A percentile compares a stretch with the other conserved stretches of the same genome.
These are phyloP conservation scores for Rhipidocladum racemiflorum DNA, from an alignment of 176 grass and related monocot species.

Conservation along the genomic window DNA sequence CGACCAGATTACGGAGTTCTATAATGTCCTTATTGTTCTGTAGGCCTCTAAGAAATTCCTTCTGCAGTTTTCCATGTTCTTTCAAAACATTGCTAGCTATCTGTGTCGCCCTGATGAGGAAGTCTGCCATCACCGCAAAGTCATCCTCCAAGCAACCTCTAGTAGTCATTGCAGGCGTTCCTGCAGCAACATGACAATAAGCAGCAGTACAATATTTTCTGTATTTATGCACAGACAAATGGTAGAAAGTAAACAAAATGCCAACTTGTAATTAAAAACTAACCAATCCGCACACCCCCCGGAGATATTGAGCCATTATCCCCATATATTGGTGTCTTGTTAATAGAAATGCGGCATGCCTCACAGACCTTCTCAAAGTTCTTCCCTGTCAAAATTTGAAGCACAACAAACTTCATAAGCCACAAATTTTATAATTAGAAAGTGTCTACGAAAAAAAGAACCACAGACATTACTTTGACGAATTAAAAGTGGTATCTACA, in stretches of 20 bases:
- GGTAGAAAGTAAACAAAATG: neutral
- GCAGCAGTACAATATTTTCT: neutral
- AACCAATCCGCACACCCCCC: constrained; percentile 88
- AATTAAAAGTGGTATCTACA: neutral
- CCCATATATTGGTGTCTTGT: constrained; percentile 88
- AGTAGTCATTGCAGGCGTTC: constrained; percentile 94
- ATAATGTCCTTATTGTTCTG: constrained; percentile 73
- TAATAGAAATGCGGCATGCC: constrained; percentile 84
- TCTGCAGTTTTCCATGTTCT: constrained; percentile 84
- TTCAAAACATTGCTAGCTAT: constrained; percentile 71
- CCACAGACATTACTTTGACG: neutral
- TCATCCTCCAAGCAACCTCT: constrained; percentile 95
- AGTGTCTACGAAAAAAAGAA: neutral
- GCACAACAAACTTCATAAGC: neutral
- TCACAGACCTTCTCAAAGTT: constrained; percentile 95
- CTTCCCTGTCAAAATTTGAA: constrained; percentile 64
- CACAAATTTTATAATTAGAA: neutral
- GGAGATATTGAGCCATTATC: constrained; percentile 94
- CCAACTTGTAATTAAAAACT: constrained; percentile 19
- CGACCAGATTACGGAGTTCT: constrained; percentile 66
- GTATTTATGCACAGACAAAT: constrained; percentile 1
- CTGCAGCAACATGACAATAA: constrained; percentile 43
- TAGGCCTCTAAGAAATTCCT: constrained; percentile 75
- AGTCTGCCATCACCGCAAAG: constrained; percentile 70
- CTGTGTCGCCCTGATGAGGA: constrained; percentile 79